Evolutionary conservation across 345 rosid genomes (phyloP), one percentile per base, ranked within the genome.

Genomic region (Ceriops decandra): DNA sequence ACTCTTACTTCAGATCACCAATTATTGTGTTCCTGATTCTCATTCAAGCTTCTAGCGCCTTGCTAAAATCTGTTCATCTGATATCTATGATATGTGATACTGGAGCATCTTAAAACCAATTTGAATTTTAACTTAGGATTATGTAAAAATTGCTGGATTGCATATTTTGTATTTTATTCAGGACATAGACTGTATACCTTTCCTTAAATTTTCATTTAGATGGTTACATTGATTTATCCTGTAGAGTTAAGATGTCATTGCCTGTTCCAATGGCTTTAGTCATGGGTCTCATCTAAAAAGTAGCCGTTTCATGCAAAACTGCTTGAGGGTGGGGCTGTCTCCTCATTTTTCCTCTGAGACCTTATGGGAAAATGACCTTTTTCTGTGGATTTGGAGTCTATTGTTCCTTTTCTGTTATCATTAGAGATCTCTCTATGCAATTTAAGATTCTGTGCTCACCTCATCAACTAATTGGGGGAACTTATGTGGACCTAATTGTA

Each of bases 21-120:
- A 3, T 51, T 21, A 17, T 30, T 16, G 3, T 60, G 24, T 36
- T 21, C 27, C 47, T 33, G 52, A 49, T 64, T 74, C 22, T 24
- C 64, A 61, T 80, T 71, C 62, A 52, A 52, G 38, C n/a, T 60
- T 57, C 60, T 64, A 67, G 53, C 31, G 62, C 38, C 46, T 80
- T 76, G 19, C 72, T 59, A 51, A 26, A 46, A 60, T 62, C 46
- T 1, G 9, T 20, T 24, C 3, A 19, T 63, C 7, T 67, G 7
- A 5, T 60, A 2, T 26, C 17, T 7, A 10, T 63, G n/a, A 13
- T 49, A 38, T 49, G 8, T 17, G n/a, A 28, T 17, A 8, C 22
- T 11, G 15, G 15, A 52, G 24, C 54, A 54, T 15, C 20, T 36
- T 36, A 33, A 20, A 36, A 56, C 13, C 63, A 24, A 13, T 46